Evolutionary conservation across 192 early-diverging fungal species (phyloP).

Genomic region (Rhizophlyctis rosea): DNA sequence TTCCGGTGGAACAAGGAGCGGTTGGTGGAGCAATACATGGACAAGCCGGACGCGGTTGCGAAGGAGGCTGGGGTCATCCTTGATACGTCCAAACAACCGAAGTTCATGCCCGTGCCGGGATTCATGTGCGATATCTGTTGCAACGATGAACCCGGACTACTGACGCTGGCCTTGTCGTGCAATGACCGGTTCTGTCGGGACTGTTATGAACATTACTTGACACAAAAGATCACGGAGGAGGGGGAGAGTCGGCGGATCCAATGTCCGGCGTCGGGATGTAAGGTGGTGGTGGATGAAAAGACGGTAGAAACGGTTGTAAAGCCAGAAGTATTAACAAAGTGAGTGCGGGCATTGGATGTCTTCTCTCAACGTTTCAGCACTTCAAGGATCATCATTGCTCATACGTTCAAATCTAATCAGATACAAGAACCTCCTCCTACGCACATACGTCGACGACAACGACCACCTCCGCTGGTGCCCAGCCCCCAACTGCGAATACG

Average conservation of each 20-base stretch:
- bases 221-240: conserved; percentile 81
- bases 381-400: background rate
- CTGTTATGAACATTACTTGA: conserved; percentile 85
- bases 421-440: conserved; percentile 72
- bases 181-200: conserved; percentile 82
- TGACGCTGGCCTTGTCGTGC: conserved; percentile 77
- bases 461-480: conserved; percentile 88
- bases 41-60: conserved; percentile 60
- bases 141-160: conserved; percentile 50
- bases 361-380: background rate
- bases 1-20: conserved; percentile 87
- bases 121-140: conserved; percentile 94
- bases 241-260: conserved; percentile 86
- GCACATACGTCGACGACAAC: conserved; percentile 91
- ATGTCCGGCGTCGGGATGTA: conserved; percentile 77
- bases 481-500: conserved; percentile 91
- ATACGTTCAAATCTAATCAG: conserved; percentile 38
- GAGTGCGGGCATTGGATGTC: conserved; percentile 17
- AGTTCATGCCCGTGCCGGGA: conserved; percentile 21
- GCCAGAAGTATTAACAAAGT: conserved; percentile 58
- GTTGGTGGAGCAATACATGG: conserved; percentile 73
- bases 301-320: conserved; percentile 70
- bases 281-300: conserved; percentile 76
- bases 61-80: conserved; percentile 69
- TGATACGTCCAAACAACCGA: conserved; percentile 34